Evolutionary conservation across 2,329 filamentous ascomycete species (phyloP).

Genomic region (Myriosclerotinia duriaeana): DNA sequence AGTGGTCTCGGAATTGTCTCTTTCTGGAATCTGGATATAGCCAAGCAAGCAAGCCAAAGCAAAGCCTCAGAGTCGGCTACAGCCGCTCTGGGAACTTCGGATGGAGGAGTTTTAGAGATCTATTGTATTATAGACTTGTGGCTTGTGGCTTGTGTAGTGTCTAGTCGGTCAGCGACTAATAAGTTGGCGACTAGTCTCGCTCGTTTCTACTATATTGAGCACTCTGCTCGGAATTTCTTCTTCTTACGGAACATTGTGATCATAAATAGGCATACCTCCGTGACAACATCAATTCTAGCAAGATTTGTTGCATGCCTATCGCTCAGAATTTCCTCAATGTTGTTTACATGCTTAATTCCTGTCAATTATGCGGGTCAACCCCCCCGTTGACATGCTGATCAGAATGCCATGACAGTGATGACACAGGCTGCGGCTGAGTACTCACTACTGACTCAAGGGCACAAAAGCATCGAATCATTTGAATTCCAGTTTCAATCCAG

Average conservation of each 20-base stretch:
- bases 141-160: background rate
- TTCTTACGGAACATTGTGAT: background rate
- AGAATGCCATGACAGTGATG: background rate
- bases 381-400: background rate
- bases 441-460: background rate
- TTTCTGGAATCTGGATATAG: background rate
- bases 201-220: background rate
- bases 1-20: background rate
- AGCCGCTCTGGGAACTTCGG: no score
- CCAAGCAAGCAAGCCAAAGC: no score
- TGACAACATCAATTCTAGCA: background rate
- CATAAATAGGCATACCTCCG: background rate
- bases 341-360: background rate
- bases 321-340: no score
- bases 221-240: background rate
- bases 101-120: background rate
- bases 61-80: background rate
- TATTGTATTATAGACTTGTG: background rate
- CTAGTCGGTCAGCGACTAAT: background rate
- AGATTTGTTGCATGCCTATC: background rate
- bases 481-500: background rate
- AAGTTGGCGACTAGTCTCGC: background rate
- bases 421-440: background rate
- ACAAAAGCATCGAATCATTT: background rate
- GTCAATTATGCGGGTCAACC: slow-evolving; percentile 7